Base-by-base conservation (phyloP, 768 basidiomycete species). In the Kwoniella botswanensis region DNA sequence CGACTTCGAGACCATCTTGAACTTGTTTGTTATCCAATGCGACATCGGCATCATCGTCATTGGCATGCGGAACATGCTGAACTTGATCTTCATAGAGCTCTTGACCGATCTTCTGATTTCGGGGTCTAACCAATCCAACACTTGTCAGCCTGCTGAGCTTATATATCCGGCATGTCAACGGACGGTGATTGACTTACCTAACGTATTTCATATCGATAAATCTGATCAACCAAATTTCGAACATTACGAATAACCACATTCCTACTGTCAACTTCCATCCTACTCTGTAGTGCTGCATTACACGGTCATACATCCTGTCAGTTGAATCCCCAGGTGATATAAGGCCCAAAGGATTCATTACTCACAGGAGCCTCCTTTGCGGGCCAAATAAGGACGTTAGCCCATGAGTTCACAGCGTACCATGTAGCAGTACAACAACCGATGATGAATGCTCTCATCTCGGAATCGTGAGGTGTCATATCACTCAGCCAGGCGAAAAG, bases 401-500 rank as follows among this genome's bases (percentile, higher is more conserved):
- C 72, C 80, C 80, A 81, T n/a, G 75, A 70, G n/a, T 68, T 71
- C 73, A 56, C 7, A 59, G 11, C 58, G 29, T 59, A 29, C 58
- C 24, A 59, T 24, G 17, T 35, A n/a, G 61, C 61, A 63, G 43
- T 63, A 46, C 61, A 68, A 67, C 68, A 63, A 15, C 76, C 77
- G 29, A 79, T 58, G 64, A 79, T 75, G 73, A 81, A 72, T 5
- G 80, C 76, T 58, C 80, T 67, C 41, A 70, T 71, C 50, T 81
- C 80, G 9, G 78, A 73, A 57, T 81, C 78, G 50, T 76, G 76
- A 15, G 80, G 80, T 18, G 63, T 63, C 44, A 77, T 52, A 61
- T 81, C 80, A 9, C 71, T 74, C 67, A 79, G 43, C 80, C 80
- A 81, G 9, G 76, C 73, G 46, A 75, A 81, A 61, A 79, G 70